Conservation (phyloP, 768 basidiomycete species). For the Hygrocybe coccinea region DNA sequence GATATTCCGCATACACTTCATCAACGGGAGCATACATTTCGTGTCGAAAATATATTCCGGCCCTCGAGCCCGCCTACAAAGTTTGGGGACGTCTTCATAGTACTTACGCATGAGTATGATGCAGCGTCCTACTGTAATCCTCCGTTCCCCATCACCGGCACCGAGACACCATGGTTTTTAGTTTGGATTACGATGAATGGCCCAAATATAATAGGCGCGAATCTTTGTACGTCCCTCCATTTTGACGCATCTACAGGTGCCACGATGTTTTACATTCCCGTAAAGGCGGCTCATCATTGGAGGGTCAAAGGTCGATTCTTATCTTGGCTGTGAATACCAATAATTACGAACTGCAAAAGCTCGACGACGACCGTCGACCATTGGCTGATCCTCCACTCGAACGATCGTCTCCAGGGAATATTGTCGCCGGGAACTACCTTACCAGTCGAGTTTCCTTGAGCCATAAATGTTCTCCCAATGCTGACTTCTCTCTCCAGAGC, state of each 20-base stretch:
- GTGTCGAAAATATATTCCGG: no score
- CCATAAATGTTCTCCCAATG: slow-evolving; percentile 9
- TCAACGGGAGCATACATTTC: no score
- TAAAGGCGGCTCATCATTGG: slow-evolving; percentile 17
- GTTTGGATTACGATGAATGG: neutral
- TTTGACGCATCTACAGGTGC: neutral
- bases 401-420: slow-evolving; percentile 17
- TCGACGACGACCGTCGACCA: neutral
- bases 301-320: slow-evolving; percentile 18
- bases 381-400: slow-evolving; percentile 9
- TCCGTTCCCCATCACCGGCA: no score
- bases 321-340: slow-evolving; percentile 5
- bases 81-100: no score
- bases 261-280: slow-evolving; percentile 6
- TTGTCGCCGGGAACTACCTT: slow-evolving; percentile 16
- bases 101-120: no score
- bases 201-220: neutral
- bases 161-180: slow-evolving; percentile 2
- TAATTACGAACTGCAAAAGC: slow-evolving; percentile 14
- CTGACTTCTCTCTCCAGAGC: slow-evolving; percentile 17
- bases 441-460: slow-evolving; percentile 13
- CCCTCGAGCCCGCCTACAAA: no score
- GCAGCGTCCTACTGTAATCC: no score
- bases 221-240: slow-evolving; percentile 4
- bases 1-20: no score